Evolutionary conservation across 805 yeast genomes (phyloP), one percentile per base, ranked within the genome.

Genomic region (Ogataea corticis): DNA sequence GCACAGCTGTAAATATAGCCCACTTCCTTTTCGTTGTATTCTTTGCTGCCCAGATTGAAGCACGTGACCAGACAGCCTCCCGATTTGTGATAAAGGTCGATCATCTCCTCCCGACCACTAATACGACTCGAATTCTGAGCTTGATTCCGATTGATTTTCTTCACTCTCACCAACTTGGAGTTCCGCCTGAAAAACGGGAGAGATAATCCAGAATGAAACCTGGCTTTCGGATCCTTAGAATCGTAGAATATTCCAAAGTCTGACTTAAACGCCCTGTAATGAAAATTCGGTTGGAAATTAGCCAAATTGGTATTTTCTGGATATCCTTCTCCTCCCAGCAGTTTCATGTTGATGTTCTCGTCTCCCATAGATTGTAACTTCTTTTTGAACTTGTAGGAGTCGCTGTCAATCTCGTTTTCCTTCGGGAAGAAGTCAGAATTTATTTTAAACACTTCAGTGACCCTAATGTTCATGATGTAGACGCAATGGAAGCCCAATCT

Each of bases 61-160:
- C 71, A 68, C 4, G 73, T 74, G 39, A 81, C 66, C 40, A 80
- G 49, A 51, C 68, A 80, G 0, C 85, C 85, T 2, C 81, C 81
- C 1, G 77, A 67, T 50, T 76, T 68, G 46, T 74, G 66, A 49
- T 68, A 73, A 7, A 78, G 65, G 17, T 77, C 81, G 37, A 74
- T 53, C 14, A 55, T 54, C 23, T 62, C 56, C 6, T 44, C 49
- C n/a, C 44, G 41, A 4, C 18, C 42, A 4, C 25, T 21, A 21
- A 34, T 30, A 27, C 48, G 51, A 15, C 44, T 46, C 16, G 44
- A n/a, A 17, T 29, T 17, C 12, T 38, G 45, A 1, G 49, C 10
- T 16, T 38, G 44, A 2, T 41, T 29, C 25, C 40, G 44, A 17
- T 42, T 41, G 44, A 46, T 34, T 21, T 37, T 53, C 42, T 50